Evolutionary conservation across 805 yeast species (phyloP), one percentile per base, ranked within the genome.

Genomic region (Clavispora vitiphila): DNA sequence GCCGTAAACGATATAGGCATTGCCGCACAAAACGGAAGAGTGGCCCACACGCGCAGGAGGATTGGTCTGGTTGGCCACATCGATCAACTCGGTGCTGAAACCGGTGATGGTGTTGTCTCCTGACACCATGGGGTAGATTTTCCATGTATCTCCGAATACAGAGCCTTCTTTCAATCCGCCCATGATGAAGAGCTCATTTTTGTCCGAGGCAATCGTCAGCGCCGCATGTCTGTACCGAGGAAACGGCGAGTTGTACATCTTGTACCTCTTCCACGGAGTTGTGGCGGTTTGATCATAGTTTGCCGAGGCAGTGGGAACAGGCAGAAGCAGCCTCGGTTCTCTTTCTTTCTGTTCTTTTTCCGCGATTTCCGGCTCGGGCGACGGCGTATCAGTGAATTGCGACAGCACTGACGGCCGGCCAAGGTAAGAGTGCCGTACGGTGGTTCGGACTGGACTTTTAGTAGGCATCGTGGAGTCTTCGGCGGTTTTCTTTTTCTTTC

Each of bases 41-140:
- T 93, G 99, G 3, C 98, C 98, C 6, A 91, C 96, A 54, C 99
- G 80, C 25, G 98, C 96, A 15, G 96, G 91, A 2, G 97, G 96
- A 14, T 87, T 78, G 38, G 85, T 81, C 47, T 79, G 77, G 46
- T 85, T 86, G 45, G 84, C 86, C 26, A 63, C 64, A 41, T 61
- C 73, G 39, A 62, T 55, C 35, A 51, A 57, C 26, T 55, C 55
- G 8, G 72, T 70, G 36, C 54, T 46, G 44, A 60, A 64, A 11
- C 54, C 55, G n/a, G 42, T 48, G 19, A 60, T 49, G 14, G 53
- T 54, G 14, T 21, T 29, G n/a, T 57, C 52, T 19, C 55, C 23
- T 3, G 52, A 49, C 5, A 62, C 60, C 35, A 59, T 64, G 2
- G 86, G 81, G 48, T 77, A 77, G 43, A 91, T 71, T 44, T 84